Conservation (phyloP, 495 filamentous ascomycete genomes). For the Podospora bellae-mahoneyi region DNA sequence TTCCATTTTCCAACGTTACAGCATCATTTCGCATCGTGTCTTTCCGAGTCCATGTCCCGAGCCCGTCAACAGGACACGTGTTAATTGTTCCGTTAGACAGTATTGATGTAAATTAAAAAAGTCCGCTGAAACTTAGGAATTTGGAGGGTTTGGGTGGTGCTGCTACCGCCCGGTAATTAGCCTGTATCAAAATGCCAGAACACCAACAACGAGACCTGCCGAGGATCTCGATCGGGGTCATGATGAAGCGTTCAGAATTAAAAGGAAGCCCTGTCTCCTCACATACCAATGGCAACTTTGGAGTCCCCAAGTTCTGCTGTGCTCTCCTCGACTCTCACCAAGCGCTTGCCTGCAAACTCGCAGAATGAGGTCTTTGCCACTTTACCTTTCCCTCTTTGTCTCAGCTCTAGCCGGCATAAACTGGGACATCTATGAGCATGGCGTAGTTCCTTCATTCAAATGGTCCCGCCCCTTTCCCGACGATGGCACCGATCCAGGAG, state of each 20-base stretch:
- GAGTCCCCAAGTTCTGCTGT: neutral
- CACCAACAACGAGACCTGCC: neutral
- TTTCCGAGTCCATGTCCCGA: neutral
- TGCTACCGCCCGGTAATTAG: constrained; percentile 16
- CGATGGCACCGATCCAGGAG: constrained; percentile 29
- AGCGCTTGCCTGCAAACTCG: neutral
- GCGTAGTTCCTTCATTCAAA: constrained; percentile 32
- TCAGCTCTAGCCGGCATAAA: constrained; percentile 24
- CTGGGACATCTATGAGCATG: constrained; percentile 35
- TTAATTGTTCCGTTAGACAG: neutral
- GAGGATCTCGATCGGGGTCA: neutral
- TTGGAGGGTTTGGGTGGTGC: neutral
- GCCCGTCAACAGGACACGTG: constrained; percentile 15
- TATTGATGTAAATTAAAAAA: constrained; percentile 9
- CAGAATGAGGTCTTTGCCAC: constrained; percentile 13
- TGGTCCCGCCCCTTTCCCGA: constrained; percentile 36
- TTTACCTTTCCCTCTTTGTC: constrained; percentile 13
- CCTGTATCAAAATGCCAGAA: constrained; percentile 11
- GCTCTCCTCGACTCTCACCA: neutral
- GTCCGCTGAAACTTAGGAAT: neutral
- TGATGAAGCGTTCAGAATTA: neutral
- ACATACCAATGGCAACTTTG: neutral
- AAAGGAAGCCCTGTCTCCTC: neutral
- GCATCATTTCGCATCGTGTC: neutral
- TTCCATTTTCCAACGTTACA: neutral